Base-by-base conservation (phyloP, 768 basidiomycete species). In the Pleurotus platypus region DNA sequence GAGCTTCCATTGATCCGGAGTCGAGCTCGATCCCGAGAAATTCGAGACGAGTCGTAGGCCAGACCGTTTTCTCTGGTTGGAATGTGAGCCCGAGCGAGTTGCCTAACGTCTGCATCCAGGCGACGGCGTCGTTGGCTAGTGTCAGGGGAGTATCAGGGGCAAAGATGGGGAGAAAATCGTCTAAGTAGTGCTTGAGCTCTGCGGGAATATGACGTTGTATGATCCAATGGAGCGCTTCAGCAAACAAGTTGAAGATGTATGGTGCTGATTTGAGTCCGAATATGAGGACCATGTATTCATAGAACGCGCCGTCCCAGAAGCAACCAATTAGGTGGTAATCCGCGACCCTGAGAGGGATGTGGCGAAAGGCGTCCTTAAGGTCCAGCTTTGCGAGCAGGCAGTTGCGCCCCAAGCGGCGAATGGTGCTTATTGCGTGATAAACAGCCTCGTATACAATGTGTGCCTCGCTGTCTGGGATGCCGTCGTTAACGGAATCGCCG, bases 161-260 rank as follows among this genome's bases (percentile, higher is more conserved):
- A 55, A 71, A 72, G 22, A 64, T 59, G 1, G 61, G 27, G 27
- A 74, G 65, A 55, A 75, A 75, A 42, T 75, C 69, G 46, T 76
- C 69, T 1, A 76, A 63, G 49, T 72, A 75, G 45, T 75, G 73
- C 6, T 62, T 62, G 1, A 74, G 55, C 5, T 11, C 9, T 0
- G 67, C 64, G 0, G 69, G 72, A 46, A 75, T 66, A 50, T 76
- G 68, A 7, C 66, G 63, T n/a, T 63, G 55, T 16, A 74, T 67
- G 48, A 27, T 27, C 27, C 27, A 27, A 27, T 27, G 27, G 27
- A 27, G 27, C 8, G 27, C 27, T 8, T 27, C 27, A 8, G 27
- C 27, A 8, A 27, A 27, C 27, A 27, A 27, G 27, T 27, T 27
- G 8, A 27, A 27, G 27, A 27, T 27, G 27, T 27, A 27, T 8